phyloP scores from a whole-genome alignment of 192 early-diverging fungal species.

The Thamnidium elegans region DNA sequence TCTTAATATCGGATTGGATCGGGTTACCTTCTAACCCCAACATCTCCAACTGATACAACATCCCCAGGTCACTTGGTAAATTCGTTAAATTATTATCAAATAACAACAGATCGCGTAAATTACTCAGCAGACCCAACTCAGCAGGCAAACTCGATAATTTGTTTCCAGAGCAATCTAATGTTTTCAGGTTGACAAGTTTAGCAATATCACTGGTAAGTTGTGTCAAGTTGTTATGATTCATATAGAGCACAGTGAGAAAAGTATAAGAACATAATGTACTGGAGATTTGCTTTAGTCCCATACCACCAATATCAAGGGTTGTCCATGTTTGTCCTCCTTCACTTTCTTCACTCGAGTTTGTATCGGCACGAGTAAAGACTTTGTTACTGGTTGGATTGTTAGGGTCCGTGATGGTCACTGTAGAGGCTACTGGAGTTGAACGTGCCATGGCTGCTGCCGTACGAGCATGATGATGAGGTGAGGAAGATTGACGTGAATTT shows the following conservation, averaged over 20 bases:
- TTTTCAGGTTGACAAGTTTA: conserved; percentile 61
- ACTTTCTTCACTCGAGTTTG: background rate
- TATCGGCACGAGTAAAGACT: conserved; percentile 17
- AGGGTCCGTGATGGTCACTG: conserved; percentile 54
- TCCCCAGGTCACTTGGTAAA: conserved; percentile 86
- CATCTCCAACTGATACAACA: conserved; percentile 83
- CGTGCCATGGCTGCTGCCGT: conserved; percentile 80
- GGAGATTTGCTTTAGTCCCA: conserved; percentile 83
- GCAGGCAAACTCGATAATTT: conserved; percentile 80
- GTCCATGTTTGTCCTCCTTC: conserved; percentile 62
- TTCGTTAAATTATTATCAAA: conserved; percentile 90
- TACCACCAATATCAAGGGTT: conserved; percentile 90
- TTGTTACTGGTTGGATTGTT: conserved; percentile 48
- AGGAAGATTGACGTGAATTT: conserved; percentile 68
- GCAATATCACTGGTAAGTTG: conserved; percentile 71
- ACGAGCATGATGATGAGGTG: conserved; percentile 89
- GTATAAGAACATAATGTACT: conserved; percentile 72
- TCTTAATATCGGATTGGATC: conserved; percentile 74
- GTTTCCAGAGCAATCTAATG: conserved; percentile 90
- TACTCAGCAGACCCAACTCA: conserved; percentile 83
- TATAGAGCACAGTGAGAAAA: conserved; percentile 89
- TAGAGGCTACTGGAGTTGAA: conserved; percentile 47
- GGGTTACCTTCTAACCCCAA: conserved; percentile 97
- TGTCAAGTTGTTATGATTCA: conserved; percentile 94
- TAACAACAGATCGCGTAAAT: conserved; percentile 76